A percentile compares a stretch with the other conserved stretches of the same genome.
These are phyloP conservation scores for Chrysanthemum makinoi DNA, from an alignment of 129 eudicot species.

Conservation along the genomic window DNA sequence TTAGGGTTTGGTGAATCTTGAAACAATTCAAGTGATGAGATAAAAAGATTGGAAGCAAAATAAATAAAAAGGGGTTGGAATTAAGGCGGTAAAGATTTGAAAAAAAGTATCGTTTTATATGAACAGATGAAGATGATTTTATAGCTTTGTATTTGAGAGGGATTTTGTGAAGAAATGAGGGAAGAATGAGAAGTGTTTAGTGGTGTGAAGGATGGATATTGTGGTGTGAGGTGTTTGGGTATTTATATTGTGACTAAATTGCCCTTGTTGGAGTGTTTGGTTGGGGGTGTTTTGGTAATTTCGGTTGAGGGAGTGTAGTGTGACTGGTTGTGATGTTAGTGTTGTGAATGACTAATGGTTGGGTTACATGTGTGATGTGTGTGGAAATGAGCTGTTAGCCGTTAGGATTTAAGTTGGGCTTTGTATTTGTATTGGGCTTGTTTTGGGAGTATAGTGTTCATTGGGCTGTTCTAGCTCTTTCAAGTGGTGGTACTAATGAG, in stretches of 20 bases:
- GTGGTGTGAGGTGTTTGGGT: neutral
- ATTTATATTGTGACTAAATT: constrained; percentile 18
- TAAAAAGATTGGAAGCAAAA: neutral
- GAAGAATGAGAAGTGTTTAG: constrained; percentile 31
- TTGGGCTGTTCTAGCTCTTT: too few species aligned
- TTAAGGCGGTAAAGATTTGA: constrained; percentile 25
- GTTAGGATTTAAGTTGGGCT: too few species aligned
- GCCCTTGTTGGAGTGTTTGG: neutral
- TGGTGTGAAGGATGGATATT: constrained; percentile 30
- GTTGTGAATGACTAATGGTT: constrained; percentile 11
- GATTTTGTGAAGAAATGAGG: constrained; percentile 20
- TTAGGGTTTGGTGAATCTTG: constrained; percentile 4
- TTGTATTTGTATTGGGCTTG: too few species aligned
- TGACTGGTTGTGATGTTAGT: constrained; percentile 15
- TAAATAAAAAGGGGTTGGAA: constrained; percentile 12
- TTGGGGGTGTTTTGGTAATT: constrained; percentile 21
- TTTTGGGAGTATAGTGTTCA: too few species aligned
- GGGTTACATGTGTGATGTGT: constrained; percentile 4
- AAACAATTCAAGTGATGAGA: neutral
- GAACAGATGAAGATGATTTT: constrained; percentile 20
- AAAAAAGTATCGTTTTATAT: constrained; percentile 26
- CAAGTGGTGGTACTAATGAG: too few species aligned
- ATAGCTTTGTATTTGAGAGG: constrained; percentile 29
- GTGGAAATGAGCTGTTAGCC: neutral
- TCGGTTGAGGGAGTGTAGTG: neutral